Percentiles rank a stretch among this genome's conserved stretches.
These are phyloP conservation scores for Stagonosporopsis vannaccii DNA, from an alignment of 2,329 filamentous ascomycete genomes.

Conservation along the genomic window DNA sequence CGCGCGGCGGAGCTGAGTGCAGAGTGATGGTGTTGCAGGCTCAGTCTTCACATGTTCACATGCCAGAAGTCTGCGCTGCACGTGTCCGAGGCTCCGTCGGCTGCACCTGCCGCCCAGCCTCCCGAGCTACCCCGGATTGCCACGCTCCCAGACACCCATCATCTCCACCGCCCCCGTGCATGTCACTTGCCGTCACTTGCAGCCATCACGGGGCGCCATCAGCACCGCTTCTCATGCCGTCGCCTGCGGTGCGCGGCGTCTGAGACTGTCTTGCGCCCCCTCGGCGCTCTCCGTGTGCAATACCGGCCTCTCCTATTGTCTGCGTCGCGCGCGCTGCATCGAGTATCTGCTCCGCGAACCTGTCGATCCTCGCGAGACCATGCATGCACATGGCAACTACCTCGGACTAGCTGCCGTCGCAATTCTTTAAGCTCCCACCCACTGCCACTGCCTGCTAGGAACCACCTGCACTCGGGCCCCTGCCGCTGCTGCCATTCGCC, in stretches of 20 bases:
- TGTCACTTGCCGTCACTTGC: conserved; percentile 19
- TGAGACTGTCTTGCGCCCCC: not conserved
- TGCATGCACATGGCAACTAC: conserved; percentile 12
- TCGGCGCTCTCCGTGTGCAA: too few species aligned
- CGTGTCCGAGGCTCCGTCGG: conserved; percentile 13
- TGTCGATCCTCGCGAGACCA: conserved; percentile 10
- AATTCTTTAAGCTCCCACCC: conserved; percentile 24
- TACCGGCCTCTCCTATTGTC: conserved; percentile 5
- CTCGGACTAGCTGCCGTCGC: conserved; percentile 15
- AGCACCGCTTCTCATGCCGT: not conserved
- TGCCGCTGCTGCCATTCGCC: conserved; percentile 4
- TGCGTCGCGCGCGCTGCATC: conserved; percentile 5
- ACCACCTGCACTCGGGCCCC: not conserved
- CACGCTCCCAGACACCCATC: conserved; percentile 4
- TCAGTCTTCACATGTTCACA: conserved; percentile 10
- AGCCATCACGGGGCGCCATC: not conserved
- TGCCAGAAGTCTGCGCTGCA: conserved; percentile 13
- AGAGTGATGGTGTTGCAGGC: conserved; percentile 3
- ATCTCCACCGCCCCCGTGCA: conserved; percentile 12
- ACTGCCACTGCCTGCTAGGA: conserved; percentile 5
- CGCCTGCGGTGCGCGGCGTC: not conserved
- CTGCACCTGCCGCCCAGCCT: not conserved
- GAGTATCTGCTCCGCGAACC: conserved; percentile 17
- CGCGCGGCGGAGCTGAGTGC: not conserved
- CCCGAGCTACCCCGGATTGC: conserved; percentile 11